These are phyloP conservation scores for Nicotiana sylvestris DNA, from an alignment of 257 asterid genomes.

Conservation along the genomic window DNA sequence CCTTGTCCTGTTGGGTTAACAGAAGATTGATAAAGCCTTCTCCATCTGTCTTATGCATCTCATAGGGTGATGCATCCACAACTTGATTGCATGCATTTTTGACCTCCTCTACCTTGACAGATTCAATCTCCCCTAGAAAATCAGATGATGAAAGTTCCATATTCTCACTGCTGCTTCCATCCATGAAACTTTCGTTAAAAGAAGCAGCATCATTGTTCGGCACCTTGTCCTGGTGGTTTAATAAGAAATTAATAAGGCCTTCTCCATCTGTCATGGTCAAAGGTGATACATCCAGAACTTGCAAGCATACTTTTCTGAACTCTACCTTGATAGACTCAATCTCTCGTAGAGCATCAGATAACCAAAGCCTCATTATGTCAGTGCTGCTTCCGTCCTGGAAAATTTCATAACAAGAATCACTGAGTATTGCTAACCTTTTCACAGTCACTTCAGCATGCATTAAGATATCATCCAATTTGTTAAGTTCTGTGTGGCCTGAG, in stretches of 20 bases:
- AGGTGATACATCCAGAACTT: slow-evolving; percentile 7
- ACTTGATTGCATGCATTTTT: neutral
- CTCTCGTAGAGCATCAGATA: neutral
- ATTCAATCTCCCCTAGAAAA: neutral
- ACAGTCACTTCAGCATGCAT: slow-evolving; percentile 1
- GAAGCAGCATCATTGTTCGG: neutral
- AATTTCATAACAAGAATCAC: neutral
- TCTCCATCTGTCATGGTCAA: neutral
- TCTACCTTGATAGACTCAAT: slow-evolving; percentile 3
- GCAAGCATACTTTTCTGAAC: neutral
- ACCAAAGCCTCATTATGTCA: neutral
- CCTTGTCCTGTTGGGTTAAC: slow-evolving; percentile 1
- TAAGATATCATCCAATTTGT: neutral
- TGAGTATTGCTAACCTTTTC: neutral
- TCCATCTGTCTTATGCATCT: neutral
- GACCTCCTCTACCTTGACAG: neutral
- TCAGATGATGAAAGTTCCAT: neutral
- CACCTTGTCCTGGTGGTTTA: neutral
- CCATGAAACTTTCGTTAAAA: neutral
- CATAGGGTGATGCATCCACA: slow-evolving; percentile 1
- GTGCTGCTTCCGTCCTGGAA: neutral
- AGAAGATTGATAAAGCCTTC: neutral
- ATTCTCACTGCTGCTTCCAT: neutral
- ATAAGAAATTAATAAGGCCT: neutral
- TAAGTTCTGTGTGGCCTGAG: neutral